Base-by-base conservation (phyloP, 2,329 filamentous ascomycete genomes). In the Epichloe festucae region DNA sequence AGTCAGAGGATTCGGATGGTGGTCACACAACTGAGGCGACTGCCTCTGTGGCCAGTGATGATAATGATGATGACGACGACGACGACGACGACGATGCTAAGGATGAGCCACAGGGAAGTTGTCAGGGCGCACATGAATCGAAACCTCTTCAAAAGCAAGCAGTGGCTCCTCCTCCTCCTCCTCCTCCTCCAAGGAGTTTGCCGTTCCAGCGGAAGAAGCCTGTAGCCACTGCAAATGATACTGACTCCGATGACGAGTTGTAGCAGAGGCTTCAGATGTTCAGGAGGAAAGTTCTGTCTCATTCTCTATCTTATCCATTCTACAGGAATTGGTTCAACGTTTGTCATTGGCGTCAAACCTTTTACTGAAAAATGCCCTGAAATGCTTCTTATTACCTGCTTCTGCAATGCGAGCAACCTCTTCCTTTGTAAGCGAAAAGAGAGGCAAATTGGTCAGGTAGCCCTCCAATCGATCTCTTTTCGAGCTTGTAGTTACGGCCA, bases 321-420 rank as follows among this genome's bases (percentile, higher is more conserved):
- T 43, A 11, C 8, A 34, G 31, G 6, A n/a, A 12, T 38, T 46
- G 46, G 14, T 34, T 52, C 60, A 69, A 5, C 62, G 60, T 46
- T 59, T 59, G 58, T 85, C 81, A 53, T 78, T 71, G 2, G 64
- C 63, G 10, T 63, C 72, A 63, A 80, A 82, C 53, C 70, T 71
- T 15, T 73, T 56, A 2, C 56, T 67, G 78, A 79, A 85, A 62
- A 79, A 85, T 0, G 67, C 75, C 35, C 82, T 73, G 59, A 69
- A 80, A 63, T 85, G 78, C 67, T 82, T 82, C 69, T 79, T 61
- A 57, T 69, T 69, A 1, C 83, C 83, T 38, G 74, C 59, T 57
- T 75, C 70, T 0, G 71, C 62, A 54, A 86, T 79, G 49, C 76
- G 72, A 45, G 73, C 64, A 12, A 85, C 67, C 64, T 85, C 82